A percentile compares a stretch with the other conserved stretches of the same genome.
Evolutionary conservation across 805 yeast genomes (phyloP).

Genomic region (Candida rishiriensis): DNA sequence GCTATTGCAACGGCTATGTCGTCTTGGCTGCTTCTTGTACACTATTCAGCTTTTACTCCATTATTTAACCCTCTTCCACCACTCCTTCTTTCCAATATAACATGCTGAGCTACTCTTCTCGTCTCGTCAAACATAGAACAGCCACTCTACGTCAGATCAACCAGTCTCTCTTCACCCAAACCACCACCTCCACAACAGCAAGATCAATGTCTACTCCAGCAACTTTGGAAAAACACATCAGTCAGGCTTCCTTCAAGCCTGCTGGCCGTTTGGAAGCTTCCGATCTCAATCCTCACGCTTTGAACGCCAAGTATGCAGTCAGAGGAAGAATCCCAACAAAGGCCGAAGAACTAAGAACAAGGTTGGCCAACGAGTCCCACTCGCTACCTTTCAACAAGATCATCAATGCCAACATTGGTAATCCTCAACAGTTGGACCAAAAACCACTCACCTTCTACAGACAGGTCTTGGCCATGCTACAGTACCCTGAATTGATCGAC

Average conservation of each 20-base stretch:
- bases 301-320: conserved; percentile 92
- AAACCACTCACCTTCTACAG: conserved; percentile 93
- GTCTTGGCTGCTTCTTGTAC: too few species aligned
- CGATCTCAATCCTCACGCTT: conserved; percentile 68
- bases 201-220: conserved; percentile 3
- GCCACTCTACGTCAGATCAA: too few species aligned
- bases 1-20: too few species aligned
- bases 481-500: conserved; percentile 69
- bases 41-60: too few species aligned
- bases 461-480: conserved; percentile 80
- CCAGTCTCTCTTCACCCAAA: too few species aligned
- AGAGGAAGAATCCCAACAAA: conserved; percentile 91
- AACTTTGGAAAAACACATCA: conserved; percentile 6
- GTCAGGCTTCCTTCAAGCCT: conserved; percentile 23
- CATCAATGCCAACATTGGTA: conserved; percentile 92
- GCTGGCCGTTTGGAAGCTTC: conserved; percentile 33
- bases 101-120: too few species aligned
- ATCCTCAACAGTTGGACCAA: conserved; percentile 96
- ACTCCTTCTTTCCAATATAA: too few species aligned
- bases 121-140: too few species aligned
- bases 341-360: conserved; percentile 75
- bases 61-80: too few species aligned
- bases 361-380: conserved; percentile 49
- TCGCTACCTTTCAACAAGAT: conserved; percentile 74
- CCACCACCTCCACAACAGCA: not conserved